Evolutionary conservation across 352 stramenopile species (phyloP), one percentile per base, ranked within the genome.

Genomic region (Phytophthora syringae): DNA sequence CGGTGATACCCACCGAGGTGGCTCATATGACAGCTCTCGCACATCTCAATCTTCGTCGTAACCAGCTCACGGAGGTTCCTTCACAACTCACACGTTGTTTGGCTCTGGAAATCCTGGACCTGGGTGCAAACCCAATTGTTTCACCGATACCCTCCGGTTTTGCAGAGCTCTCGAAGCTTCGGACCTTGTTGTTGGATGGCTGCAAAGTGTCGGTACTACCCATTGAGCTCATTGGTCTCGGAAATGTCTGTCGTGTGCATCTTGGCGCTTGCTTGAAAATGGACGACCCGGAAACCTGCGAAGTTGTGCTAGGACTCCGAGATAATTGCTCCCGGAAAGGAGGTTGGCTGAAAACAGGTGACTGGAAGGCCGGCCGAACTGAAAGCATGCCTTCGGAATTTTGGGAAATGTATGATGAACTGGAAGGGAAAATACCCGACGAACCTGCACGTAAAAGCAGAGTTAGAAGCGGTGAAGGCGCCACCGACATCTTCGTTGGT

Each of bases 21-120:
- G 59, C 79, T 49, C 70, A 77, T 47, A 85, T 95, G 76, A 68
- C 72, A 20, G 65, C 80, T 21, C 79, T 95, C 12, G 70, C 70
- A 27, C 75, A 93, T 61, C 50, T 95, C 7, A 92, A 84, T 37
- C 60, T 94, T 34, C 76, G 83, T 30, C 82, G 82, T 49, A 93
- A 92, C 55, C 55, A 75, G 13, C 52, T 96, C 20, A 67, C 60
- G 16, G 21, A 50, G n/a, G 72, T 96, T 13, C 77, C 80, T 15
- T 11, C 63, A 21, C 79, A 82, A 47, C 49, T 96, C 16, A 69
- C 61, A 0, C 50, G 52, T 5, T 90, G 86, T 52, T 57, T 74
- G 28, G 60, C 52, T 1, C 60, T 96, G 11, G 80, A 92, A 60
- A 92, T 91, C 22, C 54, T 96, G 21, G 85, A 94, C 27, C 67